These are phyloP conservation scores for Collybia sordida DNA, from an alignment of 768 basidiomycete species.

Conservation along the genomic window DNA sequence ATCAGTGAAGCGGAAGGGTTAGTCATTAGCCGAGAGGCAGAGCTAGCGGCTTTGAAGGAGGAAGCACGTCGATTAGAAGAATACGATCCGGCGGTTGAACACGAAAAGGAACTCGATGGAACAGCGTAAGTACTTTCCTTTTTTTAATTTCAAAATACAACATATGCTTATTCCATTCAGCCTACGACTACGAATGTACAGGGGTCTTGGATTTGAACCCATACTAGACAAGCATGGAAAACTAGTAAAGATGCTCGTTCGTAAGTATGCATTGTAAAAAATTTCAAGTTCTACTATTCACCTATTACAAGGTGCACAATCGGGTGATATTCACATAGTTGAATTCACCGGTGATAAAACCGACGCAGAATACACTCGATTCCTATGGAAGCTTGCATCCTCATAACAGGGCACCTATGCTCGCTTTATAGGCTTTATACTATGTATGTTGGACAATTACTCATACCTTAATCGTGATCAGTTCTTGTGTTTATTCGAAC, in stretches of 20 bases:
- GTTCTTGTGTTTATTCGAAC: too few species aligned
- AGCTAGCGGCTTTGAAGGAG: constrained; percentile 67
- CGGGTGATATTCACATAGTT: constrained; percentile 44
- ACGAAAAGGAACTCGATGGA: constrained; percentile 67
- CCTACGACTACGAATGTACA: constrained; percentile 66
- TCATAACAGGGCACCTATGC: too few species aligned
- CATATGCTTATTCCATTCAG: constrained; percentile 31
- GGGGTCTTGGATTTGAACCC: constrained; percentile 71
- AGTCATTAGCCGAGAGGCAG: constrained; percentile 66
- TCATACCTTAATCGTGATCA: too few species aligned
- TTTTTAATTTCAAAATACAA: not conserved
- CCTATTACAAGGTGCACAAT: constrained; percentile 40
- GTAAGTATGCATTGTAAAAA: constrained; percentile 39
- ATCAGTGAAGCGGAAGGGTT: constrained; percentile 72
- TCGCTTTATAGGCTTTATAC: too few species aligned
- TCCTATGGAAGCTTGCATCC: constrained; percentile 45
- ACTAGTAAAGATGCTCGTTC: constrained; percentile 62
- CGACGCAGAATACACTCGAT: constrained; percentile 35
- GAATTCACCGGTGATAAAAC: constrained; percentile 33
- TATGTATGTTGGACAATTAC: too few species aligned
- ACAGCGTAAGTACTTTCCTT: constrained; percentile 48
- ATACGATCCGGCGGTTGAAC: constrained; percentile 72
- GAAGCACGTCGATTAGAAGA: constrained; percentile 59
- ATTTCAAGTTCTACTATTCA: not conserved
- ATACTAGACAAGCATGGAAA: constrained; percentile 52